These are phyloP conservation scores for Colletotrichum musicola DNA, from an alignment of 2,329 filamentous ascomycete genomes.

Conservation along the genomic window DNA sequence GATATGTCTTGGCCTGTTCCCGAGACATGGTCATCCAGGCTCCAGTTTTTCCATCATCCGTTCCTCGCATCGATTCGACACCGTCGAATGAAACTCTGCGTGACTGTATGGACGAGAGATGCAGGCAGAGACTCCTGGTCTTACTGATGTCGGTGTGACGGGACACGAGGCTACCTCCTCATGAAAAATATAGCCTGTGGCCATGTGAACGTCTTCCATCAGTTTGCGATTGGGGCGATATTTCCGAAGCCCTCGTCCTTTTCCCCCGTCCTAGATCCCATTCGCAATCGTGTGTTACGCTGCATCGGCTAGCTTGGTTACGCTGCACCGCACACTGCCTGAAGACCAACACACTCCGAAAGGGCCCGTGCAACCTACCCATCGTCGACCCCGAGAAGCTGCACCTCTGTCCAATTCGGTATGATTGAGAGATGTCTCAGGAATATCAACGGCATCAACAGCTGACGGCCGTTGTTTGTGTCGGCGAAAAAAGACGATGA, in stretches of 20 bases:
- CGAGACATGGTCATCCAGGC: constrained; percentile 28
- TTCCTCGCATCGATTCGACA: constrained; percentile 20
- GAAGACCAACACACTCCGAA: constrained; percentile 1
- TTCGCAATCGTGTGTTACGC: not conserved
- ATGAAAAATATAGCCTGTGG: too few species aligned
- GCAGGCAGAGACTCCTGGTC: not conserved
- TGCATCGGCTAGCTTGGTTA: not conserved
- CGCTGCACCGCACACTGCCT: constrained; percentile 11
- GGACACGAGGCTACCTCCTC: too few species aligned
- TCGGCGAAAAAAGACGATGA: too few species aligned
- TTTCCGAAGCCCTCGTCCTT: not conserved
- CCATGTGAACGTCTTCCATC: too few species aligned
- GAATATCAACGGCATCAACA: too few species aligned
- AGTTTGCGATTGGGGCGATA: too few species aligned
- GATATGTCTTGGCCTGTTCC: constrained; percentile 27
- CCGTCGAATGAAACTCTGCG: constrained; percentile 8
- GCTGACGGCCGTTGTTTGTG: too few species aligned
- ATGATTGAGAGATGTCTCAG: too few species aligned
- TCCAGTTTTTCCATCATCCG: constrained; percentile 26
- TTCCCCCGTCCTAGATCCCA: constrained; percentile 8
- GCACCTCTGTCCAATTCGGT: not conserved
- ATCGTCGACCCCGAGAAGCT: not conserved
- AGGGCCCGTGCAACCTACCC: constrained; percentile 9
- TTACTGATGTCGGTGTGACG: too few species aligned
- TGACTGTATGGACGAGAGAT: not conserved